phyloP scores from a whole-genome alignment of 169 alveolate species.

The Plasmodium malariae region DNA sequence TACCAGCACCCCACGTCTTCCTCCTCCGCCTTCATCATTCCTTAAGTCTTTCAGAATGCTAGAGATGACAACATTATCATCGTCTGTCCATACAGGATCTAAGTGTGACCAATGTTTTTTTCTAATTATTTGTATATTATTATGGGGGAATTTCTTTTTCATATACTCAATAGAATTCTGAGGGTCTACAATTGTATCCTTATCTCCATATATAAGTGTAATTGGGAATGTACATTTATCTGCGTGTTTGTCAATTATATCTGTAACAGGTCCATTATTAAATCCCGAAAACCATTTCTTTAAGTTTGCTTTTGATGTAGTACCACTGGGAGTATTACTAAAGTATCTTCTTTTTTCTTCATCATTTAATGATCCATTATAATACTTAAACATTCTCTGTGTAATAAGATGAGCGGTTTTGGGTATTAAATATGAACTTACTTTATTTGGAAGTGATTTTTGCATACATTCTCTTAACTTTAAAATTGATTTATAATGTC shows the following conservation, averaged over 20 bases:
- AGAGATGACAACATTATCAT: conserved; percentile 12
- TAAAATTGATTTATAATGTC: neutral
- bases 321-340: conserved; percentile 39
- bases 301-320: conserved; percentile 26
- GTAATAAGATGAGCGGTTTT: conserved; percentile 16
- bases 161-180: conserved; percentile 24
- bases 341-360: conserved; percentile 12
- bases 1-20: too few species aligned
- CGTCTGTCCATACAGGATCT: conserved; percentile 29
- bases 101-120: conserved; percentile 32
- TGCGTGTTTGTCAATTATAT: conserved; percentile 31
- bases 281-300: conserved; percentile 15
- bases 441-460: conserved; percentile 3
- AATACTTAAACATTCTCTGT: conserved; percentile 5
- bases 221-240: conserved; percentile 25
- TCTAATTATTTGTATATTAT: conserved; percentile 8
- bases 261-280: conserved; percentile 25
- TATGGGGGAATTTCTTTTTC: neutral
- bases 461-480: neutral
- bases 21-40: neutral
- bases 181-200: conserved; percentile 21
- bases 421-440: neutral
- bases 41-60: conserved; percentile 29
- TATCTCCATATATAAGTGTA: conserved; percentile 34
- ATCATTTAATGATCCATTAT: neutral